A percentile compares a stretch with the other conserved stretches of the same genome.
Evolutionary conservation across 2,329 filamentous ascomycete species (phyloP).

Genomic region (Penicillium hordei): DNA sequence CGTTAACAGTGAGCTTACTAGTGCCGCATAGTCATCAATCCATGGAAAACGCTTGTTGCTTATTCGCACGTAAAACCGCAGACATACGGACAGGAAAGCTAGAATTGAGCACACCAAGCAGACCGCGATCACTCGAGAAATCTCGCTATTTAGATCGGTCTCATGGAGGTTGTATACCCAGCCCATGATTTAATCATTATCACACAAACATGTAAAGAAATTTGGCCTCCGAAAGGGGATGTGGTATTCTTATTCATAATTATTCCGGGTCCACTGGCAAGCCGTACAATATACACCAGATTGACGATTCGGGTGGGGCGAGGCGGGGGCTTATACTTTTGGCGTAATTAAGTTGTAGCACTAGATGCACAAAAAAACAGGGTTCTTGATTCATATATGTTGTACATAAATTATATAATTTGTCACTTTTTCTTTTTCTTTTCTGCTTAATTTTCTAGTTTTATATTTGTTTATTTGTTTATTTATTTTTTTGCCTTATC

Average conservation of each 20-base stretch:
- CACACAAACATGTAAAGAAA: background rate
- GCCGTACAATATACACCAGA: background rate
- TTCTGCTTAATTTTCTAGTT: background rate
- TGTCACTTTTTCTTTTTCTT: background rate
- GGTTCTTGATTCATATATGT: too few species aligned
- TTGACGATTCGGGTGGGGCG: background rate
- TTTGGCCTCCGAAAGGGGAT: background rate
- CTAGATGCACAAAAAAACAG: background rate
- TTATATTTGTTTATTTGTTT: background rate
- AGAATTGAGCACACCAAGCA: constrained; percentile 23
- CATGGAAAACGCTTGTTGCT: constrained; percentile 20
- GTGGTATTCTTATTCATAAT: background rate
- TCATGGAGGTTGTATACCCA: constrained; percentile 33
- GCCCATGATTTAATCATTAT: constrained; percentile 18
- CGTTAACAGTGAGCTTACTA: constrained; percentile 23
- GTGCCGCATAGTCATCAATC: constrained; percentile 30
- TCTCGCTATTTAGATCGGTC: constrained; percentile 24
- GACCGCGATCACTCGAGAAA: constrained; percentile 24
- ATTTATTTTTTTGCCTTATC: background rate
- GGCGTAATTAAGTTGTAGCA: background rate
- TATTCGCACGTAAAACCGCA: constrained; percentile 29
- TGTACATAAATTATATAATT: too few species aligned
- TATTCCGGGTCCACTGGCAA: background rate
- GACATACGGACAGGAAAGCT: constrained; percentile 24
- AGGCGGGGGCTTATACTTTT: background rate